phyloP scores from a whole-genome alignment of 331 rosid species.

The Acacia pycnantha region DNA sequence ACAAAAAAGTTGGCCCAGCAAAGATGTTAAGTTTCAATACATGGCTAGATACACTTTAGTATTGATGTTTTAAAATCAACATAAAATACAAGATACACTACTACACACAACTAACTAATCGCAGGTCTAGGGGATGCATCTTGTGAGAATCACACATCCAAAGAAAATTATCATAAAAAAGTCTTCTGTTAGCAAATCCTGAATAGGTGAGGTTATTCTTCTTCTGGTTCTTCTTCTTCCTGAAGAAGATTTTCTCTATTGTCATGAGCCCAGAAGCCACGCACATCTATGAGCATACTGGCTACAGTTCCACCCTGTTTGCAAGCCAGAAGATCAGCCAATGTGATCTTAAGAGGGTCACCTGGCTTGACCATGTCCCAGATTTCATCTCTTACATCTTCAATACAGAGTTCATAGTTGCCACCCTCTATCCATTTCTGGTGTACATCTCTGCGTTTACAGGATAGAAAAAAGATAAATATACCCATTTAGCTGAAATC shows the following conservation, averaged over 20 bases:
- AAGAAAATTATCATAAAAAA: constrained; percentile 1
- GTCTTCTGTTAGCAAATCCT: constrained; percentile 34
- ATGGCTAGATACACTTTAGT: constrained; percentile 31
- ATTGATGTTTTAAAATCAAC: constrained; percentile 2
- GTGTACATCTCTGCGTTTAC: constrained; percentile 85
- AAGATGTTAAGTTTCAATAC: not conserved
- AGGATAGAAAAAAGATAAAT: not conserved
- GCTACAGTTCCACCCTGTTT: constrained; percentile 99
- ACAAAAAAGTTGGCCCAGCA: constrained; percentile 1
- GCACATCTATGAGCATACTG: constrained; percentile 97
- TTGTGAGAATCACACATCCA: constrained; percentile 15
- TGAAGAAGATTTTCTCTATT: constrained; percentile 98
- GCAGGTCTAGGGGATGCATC: constrained; percentile 38
- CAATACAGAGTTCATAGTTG: constrained; percentile 95
- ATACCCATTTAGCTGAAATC: constrained; percentile 3
- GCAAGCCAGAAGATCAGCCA: constrained; percentile 78
- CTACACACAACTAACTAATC: constrained; percentile 34
- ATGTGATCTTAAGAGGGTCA: constrained; percentile 74
- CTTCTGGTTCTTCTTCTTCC: constrained; percentile 99
- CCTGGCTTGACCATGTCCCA: constrained; percentile 99
- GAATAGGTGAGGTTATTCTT: constrained; percentile 48
- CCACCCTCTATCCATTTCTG: constrained; percentile 99
- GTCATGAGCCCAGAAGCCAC: constrained; percentile 99
- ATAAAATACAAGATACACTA: constrained; percentile 25
- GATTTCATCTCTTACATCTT: constrained; percentile 95